Conservation (phyloP, 306 rosid genomes). For the Carpinus viminea region DNA sequence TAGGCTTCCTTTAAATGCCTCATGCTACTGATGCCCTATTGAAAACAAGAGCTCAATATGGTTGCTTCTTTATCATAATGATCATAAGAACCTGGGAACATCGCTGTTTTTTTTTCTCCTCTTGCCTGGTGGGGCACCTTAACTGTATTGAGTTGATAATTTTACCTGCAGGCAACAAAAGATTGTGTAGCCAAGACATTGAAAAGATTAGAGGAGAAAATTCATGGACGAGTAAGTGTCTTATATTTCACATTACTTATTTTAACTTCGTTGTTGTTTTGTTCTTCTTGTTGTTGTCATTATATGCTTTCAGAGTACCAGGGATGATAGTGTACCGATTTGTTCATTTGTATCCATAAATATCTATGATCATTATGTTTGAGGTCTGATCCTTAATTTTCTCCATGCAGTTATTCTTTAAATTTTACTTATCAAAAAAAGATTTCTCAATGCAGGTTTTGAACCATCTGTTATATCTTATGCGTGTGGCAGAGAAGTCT, state of each 20-base stretch:
- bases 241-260: conserved; percentile 6
- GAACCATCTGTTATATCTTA: conserved; percentile 80
- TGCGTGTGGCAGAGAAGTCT: conserved; percentile 80
- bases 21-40: conserved; percentile 23
- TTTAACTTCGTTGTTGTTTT: neutral
- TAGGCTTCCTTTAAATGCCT: conserved; percentile 17
- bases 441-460: conserved; percentile 58
- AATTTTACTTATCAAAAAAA: too few species aligned
- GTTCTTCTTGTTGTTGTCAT: conserved; percentile 14
- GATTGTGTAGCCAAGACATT: conserved; percentile 99
- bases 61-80: conserved; percentile 9
- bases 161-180: conserved; percentile 81
- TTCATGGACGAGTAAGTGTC: conserved; percentile 80
- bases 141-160: conserved; percentile 23
- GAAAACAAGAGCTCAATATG: neutral
- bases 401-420: too few species aligned
- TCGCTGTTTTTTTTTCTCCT: neutral
- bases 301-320: conserved; percentile 15
- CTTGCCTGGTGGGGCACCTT: conserved; percentile 8
- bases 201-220: conserved; percentile 97
- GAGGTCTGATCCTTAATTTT: conserved; percentile 37
- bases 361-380: conserved; percentile 13
- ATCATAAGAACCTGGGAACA: conserved; percentile 7
- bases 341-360: neutral
- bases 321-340: conserved; percentile 12